Evolutionary conservation across 2,329 filamentous ascomycete species (phyloP), one percentile per base, ranked within the genome.

Genomic region (Sporothrix pseudoabietina): DNA sequence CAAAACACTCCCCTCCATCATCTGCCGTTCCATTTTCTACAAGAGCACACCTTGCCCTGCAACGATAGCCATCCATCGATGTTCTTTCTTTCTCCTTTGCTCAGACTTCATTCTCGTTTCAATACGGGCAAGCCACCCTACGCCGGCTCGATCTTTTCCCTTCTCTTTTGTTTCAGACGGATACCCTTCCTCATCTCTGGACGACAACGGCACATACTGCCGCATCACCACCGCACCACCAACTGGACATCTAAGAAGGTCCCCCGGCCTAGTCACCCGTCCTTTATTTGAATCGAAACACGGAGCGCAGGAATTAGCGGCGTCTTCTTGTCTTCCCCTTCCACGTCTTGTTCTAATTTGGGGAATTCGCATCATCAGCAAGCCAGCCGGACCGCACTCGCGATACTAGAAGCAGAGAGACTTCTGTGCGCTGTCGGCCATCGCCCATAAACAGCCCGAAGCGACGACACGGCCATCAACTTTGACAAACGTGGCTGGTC

Each of bases 21-120:
- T 82, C 82, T 84, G 81, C 83, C 83, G 83, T 83, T 80, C 82
- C 82, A 80, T 81, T 81, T 81, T 80, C 82, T 83, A 84, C 83
- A 85, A 85, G 83, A 84, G 83, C 82, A 84, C 82, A 81, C 81
- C 80, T 81, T 73, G 77, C 80, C 82, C 83, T 83, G 81, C 82
- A 81, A 83, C 80, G 80, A 79, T 78, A 79, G 76, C 77, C 75
- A 75, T 71, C 75, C 76, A 75, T 77, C 75, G 76, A 78, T 76
- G 77, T 75, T 61, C 16, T 61, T 26, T 61, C 69, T 61, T 47
- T 71, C 55, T 49, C 55, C 30, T 76, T 74, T 76, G 41, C 78
- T 76, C 77, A 72, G 75, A 78, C 77, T 79, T 78, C 76, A 74
- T 75, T 76, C 76, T 79, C 72, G 74, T 75, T 77, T 79, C 77